These are phyloP conservation scores for Apiotrichum akiyoshidainum DNA, from an alignment of 1,284 basidiomycete species.

Conservation along the genomic window DNA sequence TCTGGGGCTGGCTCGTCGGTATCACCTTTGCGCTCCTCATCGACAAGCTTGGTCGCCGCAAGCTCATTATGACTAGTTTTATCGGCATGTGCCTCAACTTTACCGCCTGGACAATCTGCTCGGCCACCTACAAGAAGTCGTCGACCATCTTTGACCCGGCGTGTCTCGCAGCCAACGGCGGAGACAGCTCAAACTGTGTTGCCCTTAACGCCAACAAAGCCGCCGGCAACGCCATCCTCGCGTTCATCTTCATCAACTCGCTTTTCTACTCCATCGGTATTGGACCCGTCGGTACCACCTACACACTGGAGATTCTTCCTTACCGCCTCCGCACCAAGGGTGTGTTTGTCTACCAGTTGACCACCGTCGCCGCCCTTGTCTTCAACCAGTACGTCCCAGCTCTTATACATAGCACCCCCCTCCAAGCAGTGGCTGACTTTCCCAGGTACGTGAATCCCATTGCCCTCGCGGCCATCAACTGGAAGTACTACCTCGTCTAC, in stretches of 20 bases:
- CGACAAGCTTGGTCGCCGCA: constrained; percentile 39
- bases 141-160: constrained; percentile 24
- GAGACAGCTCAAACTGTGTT: no score
- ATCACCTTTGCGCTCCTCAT: constrained; percentile 35
- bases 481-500: constrained; percentile 44
- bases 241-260: constrained; percentile 46
- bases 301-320: constrained; percentile 25
- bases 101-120: constrained; percentile 65
- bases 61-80: constrained; percentile 23
- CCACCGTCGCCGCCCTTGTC: constrained; percentile 42
- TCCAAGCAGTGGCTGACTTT: no score
- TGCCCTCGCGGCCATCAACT: constrained; percentile 29
- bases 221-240: background rate
- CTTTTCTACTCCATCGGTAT: constrained; percentile 20
- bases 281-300: constrained; percentile 44
- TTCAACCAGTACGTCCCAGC: constrained; percentile 35
- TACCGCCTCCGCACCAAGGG: constrained; percentile 66
- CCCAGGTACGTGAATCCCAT: constrained; percentile 39
- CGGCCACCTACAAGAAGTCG: constrained; percentile 55
- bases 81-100: constrained; percentile 56
- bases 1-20: constrained; percentile 20
- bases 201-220: no score
- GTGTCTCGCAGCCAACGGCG: background rate
- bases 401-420: no score
- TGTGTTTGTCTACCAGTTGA: constrained; percentile 57